A percentile compares a stretch with the other conserved stretches of the same genome.
phyloP scores from a whole-genome alignment of 805 yeast genomes.

The Vanderwaltozyma verrucispora region DNA sequence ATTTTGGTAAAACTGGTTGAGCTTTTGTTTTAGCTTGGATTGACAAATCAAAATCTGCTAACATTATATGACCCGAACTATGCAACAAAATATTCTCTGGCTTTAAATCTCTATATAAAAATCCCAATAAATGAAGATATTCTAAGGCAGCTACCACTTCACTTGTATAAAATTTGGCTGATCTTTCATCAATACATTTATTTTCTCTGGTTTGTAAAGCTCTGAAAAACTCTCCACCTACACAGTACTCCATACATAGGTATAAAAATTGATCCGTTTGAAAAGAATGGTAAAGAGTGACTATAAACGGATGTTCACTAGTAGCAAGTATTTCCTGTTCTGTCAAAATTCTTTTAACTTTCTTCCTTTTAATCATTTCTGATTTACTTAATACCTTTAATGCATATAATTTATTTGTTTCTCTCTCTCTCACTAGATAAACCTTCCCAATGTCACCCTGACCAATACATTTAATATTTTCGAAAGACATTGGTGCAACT shows the following conservation, averaged over 20 bases:
- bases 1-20: conserved; percentile 41
- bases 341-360: conserved; percentile 87
- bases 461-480: conserved; percentile 78
- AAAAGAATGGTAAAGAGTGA: conserved; percentile 89
- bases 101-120: conserved; percentile 89
- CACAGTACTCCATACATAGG: conserved; percentile 96
- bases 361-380: conserved; percentile 92
- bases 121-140: conserved; percentile 92
- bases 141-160: conserved; percentile 97
- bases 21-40: conserved; percentile 74
- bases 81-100: conserved; percentile 93
- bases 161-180: conserved; percentile 89
- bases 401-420: conserved; percentile 68
- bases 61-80: conserved; percentile 97
- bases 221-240: conserved; percentile 98
- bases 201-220: conserved; percentile 87
- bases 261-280: conserved; percentile 87
- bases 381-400: conserved; percentile 84
- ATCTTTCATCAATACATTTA: conserved; percentile 75
- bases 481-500: conserved; percentile 81
- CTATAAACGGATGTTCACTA: conserved; percentile 94
- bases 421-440: conserved; percentile 76
- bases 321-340: conserved; percentile 96
- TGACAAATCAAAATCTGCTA: conserved; percentile 90
- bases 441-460: conserved; percentile 98